phyloP scores from a whole-genome alignment of 331 rosid species.

The Pyracantha coccinea region DNA sequence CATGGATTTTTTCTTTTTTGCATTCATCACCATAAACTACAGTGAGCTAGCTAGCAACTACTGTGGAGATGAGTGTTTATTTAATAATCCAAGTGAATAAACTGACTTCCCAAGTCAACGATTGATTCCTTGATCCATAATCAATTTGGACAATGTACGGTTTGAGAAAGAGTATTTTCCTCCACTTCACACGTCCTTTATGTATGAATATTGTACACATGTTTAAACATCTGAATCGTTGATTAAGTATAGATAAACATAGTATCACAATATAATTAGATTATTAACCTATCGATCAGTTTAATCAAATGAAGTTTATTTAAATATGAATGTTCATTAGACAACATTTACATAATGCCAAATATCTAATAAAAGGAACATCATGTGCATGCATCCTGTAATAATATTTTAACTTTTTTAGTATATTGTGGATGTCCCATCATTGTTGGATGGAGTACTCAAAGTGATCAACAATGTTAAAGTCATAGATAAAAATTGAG shows the following conservation, averaged over 20 bases:
- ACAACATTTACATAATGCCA: background rate
- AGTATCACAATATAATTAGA: background rate
- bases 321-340: background rate
- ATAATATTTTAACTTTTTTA: background rate
- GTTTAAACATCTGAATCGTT: too few relatives aligned
- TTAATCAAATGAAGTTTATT: too few relatives aligned
- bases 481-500: background rate
- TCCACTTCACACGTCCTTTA: background rate
- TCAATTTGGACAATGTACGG: background rate
- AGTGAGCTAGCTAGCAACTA: background rate
- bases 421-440: background rate
- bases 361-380: too few relatives aligned
- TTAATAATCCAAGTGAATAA: background rate
- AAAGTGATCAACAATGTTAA: background rate
- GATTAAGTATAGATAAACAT: background rate
- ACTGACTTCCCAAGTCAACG: background rate
- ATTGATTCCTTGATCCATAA: background rate
- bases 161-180: background rate
- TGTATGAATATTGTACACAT: background rate
- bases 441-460: background rate
- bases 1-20: background rate
- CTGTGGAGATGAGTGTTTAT: background rate
- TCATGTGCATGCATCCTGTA: background rate
- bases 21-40: background rate
- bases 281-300: too few relatives aligned